Conservation (phyloP, 2,329 filamentous ascomycete species). For the Rhynchosporium secalis region DNA sequence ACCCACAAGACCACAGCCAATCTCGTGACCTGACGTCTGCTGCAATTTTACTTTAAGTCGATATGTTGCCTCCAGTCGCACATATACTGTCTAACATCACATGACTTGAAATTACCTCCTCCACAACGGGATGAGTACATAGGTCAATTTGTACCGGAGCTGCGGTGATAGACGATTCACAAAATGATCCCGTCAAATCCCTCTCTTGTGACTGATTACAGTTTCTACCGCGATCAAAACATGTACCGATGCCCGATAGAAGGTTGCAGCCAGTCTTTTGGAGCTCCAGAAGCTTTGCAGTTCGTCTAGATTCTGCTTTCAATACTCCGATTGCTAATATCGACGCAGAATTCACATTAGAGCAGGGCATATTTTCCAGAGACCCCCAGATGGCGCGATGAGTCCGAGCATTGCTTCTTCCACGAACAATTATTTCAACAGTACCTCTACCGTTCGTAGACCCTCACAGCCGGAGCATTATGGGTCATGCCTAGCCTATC, state of each 20-base stretch:
- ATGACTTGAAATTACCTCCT: no score
- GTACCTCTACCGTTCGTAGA: neutral
- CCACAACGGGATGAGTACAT: no score
- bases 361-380: neutral
- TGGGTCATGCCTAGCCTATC: no score
- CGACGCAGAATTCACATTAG: neutral
- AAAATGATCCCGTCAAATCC: neutral
- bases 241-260: neutral
- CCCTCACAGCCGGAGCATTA: neutral
- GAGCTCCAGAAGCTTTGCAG: constrained; percentile 1
- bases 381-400: neutral
- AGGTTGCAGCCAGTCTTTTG: constrained; percentile 1
- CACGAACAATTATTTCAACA: neutral
- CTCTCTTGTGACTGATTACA: neutral
- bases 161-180: neutral
- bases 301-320: neutral
- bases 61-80: neutral
- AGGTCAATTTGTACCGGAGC: neutral
- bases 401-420: neutral
- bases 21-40: constrained; percentile 5
- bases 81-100: neutral
- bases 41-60: neutral
- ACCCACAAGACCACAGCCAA: no score
- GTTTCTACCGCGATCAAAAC: neutral
- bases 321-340: neutral